Evolutionary conservation across 2,329 filamentous ascomycete genomes (phyloP), one percentile per base, ranked within the genome.

Genomic region (Fusarium sambucinum): DNA sequence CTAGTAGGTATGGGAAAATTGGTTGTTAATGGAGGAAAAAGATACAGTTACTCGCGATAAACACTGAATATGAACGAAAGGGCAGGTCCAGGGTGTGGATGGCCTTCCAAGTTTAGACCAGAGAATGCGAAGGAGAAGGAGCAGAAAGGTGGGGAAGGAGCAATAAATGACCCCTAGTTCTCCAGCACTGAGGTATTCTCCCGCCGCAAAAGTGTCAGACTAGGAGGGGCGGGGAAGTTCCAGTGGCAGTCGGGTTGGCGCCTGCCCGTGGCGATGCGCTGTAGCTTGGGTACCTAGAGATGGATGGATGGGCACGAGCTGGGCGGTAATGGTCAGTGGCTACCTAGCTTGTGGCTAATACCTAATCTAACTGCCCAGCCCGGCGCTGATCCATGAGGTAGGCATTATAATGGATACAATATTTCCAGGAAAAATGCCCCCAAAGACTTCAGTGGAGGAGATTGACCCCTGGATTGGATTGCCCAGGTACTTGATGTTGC

Each of bases 111-210:
- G 57, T 64, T 65, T 53, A 42, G 53, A 46, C 57, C 64, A 72
- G 52, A 55, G 52, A 58, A 59, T 60, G 55, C 51, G 63, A 59
- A 72, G 66, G 66, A 63, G 69, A 63, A 59, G 52, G 59, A 64
- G 60, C 69, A 65, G 58, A 73, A 70, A 48, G 69, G 72, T 74
- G 72, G 72, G 57, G 72, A 71, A 74, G 67, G 62, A 73, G 55
- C 55, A 51, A 40, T 61, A 53, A 47, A 52, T 61, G 61, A 51
- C 64, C 66, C 66, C 66, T 60, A 55, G 55, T 64, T 54, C 56
- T 35, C 65, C 32, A 62, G 66, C 30, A 27, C 66, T 67, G 51
- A 63, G 51, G 59, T 54, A 59, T 59, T 64, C 53, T 67, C 51
- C 51, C 19, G 41, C 63, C 57, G 44, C 40, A 63, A 54, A 60